Evolutionary conservation across 306 rosid species (phyloP).

Genomic region (Fagus sylvatica): DNA sequence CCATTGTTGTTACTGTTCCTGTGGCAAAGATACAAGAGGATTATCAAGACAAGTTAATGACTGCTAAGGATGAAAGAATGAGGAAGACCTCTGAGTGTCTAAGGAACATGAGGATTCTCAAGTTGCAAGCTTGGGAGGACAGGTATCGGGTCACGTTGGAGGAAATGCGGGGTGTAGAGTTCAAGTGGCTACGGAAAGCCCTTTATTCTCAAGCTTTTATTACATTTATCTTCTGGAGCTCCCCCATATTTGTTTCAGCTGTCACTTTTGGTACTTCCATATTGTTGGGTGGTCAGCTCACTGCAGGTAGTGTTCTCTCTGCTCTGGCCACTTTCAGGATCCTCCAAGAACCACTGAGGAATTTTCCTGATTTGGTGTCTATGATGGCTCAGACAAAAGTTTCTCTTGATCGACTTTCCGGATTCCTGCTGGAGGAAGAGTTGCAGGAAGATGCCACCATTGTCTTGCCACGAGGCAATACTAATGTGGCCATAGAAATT

Average conservation of each 20-base stretch:
- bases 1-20: constrained; percentile 80
- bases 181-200: constrained; percentile 90
- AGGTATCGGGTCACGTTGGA: constrained; percentile 73
- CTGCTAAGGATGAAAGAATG: constrained; percentile 99
- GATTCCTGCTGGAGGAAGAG: constrained; percentile 92
- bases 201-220: constrained; percentile 97
- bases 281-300: constrained; percentile 77
- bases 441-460: constrained; percentile 90
- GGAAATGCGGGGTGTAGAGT: constrained; percentile 95
- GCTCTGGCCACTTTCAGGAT: constrained; percentile 98
- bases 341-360: constrained; percentile 99
- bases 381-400: constrained; percentile 99
- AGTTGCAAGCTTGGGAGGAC: constrained; percentile 99
- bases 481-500: constrained; percentile 77
- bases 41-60: constrained; percentile 93
- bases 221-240: constrained; percentile 99
- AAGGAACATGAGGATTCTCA: constrained; percentile 95
- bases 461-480: constrained; percentile 65
- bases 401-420: constrained; percentile 91
- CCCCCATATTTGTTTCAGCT: constrained; percentile 96
- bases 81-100: constrained; percentile 94
- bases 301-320: constrained; percentile 97
- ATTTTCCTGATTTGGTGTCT: constrained; percentile 96
- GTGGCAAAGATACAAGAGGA: constrained; percentile 85
- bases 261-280: constrained; percentile 87